Percentiles rank a stretch among this genome's conserved stretches.
Conservation (phyloP, 148 eudicot genomes). For the Rhododendron ferrugineum region DNA sequence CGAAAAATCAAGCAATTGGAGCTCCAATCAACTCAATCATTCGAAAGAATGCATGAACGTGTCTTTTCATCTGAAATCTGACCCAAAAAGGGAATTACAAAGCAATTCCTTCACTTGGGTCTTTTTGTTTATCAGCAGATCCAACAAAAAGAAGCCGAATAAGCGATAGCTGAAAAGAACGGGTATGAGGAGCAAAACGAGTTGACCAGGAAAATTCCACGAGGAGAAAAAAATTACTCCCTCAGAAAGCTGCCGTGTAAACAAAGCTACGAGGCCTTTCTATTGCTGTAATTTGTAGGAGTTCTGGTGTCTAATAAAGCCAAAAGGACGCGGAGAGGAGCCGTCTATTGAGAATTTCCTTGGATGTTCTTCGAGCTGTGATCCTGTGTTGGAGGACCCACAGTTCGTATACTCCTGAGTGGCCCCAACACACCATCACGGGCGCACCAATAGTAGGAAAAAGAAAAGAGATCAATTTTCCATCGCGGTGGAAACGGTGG, state of each 20-base stretch:
- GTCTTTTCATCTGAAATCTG: neutral
- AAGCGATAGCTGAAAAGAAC: neutral
- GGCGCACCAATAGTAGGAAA: neutral
- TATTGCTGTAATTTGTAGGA: neutral
- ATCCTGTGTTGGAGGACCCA: neutral
- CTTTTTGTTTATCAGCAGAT: slow-evolving; percentile 22
- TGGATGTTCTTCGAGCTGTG: neutral
- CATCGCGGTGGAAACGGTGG: too few species aligned
- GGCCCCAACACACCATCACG: neutral
- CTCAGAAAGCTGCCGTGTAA: neutral
- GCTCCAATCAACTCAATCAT: slow-evolving; percentile 13
- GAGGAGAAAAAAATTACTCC: neutral
- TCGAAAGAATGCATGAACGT: neutral
- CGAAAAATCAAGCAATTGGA: neutral
- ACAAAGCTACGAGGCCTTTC: neutral
- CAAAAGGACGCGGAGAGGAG: slow-evolving; percentile 10
- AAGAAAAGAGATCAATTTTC: too few species aligned
- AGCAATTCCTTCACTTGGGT: neutral
- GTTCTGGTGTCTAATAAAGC: neutral
- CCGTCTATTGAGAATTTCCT: neutral
- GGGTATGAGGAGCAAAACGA: neutral
- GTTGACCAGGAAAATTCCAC: slow-evolving; percentile 12
- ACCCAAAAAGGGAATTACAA: neutral
- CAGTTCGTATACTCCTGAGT: neutral
- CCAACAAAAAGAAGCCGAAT: slow-evolving; percentile 14